A percentile compares a stretch with the other conserved stretches of the same genome.
phyloP scores from a whole-genome alignment of 2,329 filamentous ascomycete genomes.

The Colletotrichum caudatum region DNA sequence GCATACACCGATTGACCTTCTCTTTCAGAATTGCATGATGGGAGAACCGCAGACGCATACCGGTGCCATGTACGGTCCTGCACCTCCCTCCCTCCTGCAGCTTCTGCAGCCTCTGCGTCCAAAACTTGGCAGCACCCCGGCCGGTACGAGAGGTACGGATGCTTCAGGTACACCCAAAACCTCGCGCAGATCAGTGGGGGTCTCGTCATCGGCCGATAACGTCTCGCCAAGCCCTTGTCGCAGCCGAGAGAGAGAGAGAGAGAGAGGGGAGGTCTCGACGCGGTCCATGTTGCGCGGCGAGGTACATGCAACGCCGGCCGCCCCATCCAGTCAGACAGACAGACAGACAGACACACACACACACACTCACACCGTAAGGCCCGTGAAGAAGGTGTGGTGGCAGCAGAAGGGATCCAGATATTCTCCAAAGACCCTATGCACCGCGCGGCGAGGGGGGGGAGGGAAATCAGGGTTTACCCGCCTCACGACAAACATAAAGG shows the following conservation, averaged over 20 bases:
- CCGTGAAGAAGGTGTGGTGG: not conserved
- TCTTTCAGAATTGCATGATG: slow-evolving; percentile 24
- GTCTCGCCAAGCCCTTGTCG: not conserved
- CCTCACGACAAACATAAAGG: not conserved
- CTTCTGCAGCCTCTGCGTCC: slow-evolving; percentile 28
- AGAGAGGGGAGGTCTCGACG: slow-evolving; percentile 5
- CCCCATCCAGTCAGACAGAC: too few species aligned
- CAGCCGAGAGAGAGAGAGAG: slow-evolving; percentile 5
- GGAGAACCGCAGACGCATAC: slow-evolving; percentile 1
- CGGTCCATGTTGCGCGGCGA: slow-evolving; percentile 10
- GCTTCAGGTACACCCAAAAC: slow-evolving; percentile 3
- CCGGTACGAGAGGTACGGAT: not conserved
- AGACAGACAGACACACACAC: too few species aligned
- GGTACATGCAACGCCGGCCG: slow-evolving; percentile 10
- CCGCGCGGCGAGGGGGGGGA: slow-evolving; percentile 23
- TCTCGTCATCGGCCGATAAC: slow-evolving; percentile 32
- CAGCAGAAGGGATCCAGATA: slow-evolving; percentile 1
- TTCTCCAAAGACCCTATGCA: slow-evolving; percentile 36
- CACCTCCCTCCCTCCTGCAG: not conserved
- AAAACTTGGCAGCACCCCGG: slow-evolving; percentile 40
- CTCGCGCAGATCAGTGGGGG: slow-evolving; percentile 37
- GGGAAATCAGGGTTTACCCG: slow-evolving; percentile 36
- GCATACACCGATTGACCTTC: slow-evolving; percentile 14
- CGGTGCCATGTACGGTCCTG: too few species aligned
- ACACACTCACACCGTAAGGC: not conserved